phyloP scores from a whole-genome alignment of 768 basidiomycete species.

The Trametes villosa region DNA sequence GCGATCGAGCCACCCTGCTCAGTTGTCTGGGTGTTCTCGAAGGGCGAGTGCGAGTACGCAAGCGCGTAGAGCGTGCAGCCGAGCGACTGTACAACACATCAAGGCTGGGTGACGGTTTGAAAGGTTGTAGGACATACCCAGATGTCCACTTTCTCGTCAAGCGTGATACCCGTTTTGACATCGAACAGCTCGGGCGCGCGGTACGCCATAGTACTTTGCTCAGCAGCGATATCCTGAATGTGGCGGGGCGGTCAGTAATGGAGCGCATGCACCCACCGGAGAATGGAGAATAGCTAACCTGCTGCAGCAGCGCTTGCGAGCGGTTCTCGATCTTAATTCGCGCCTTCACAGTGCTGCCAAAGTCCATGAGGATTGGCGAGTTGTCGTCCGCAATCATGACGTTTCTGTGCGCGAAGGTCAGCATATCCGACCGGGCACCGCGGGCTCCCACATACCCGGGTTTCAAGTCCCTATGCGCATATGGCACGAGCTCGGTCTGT shows the following conservation, averaged over 20 bases:
- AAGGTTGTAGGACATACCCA: slow-evolving; percentile 64
- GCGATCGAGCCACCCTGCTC: slow-evolving; percentile 97
- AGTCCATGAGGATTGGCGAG: slow-evolving; percentile 95
- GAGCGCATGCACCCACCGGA: slow-evolving; percentile 18
- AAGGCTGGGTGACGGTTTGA: not conserved
- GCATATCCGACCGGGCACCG: too few relatives aligned
- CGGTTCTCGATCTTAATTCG: slow-evolving; percentile 81
- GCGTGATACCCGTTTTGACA: slow-evolving; percentile 83
- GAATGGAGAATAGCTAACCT: too few relatives aligned
- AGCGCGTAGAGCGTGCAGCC: slow-evolving; percentile 95
- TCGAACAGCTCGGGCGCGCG: slow-evolving; percentile 98
- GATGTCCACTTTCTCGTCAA: slow-evolving; percentile 96
- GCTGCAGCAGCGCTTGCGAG: slow-evolving; percentile 86
- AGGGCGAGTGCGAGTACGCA: slow-evolving; percentile 94
- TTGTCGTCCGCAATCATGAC: slow-evolving; percentile 97
- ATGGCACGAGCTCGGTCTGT: slow-evolving; percentile 71
- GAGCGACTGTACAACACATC: slow-evolving; percentile 65
- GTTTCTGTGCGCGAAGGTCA: slow-evolving; percentile 57
- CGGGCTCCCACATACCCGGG: slow-evolving; percentile 70
- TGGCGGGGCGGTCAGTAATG: too few relatives aligned
- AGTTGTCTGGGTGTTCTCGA: slow-evolving; percentile 89
- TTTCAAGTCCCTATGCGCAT: slow-evolving; percentile 96
- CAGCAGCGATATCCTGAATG: slow-evolving; percentile 92
- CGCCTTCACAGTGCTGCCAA: slow-evolving; percentile 90
- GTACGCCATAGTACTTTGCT: slow-evolving; percentile 99